Percentiles rank a stretch among this genome's conserved stretches.
Evolutionary conservation across 371 early-diverging fungal genomes (phyloP).

Genomic region (Syncephalastrum contaminatum): DNA sequence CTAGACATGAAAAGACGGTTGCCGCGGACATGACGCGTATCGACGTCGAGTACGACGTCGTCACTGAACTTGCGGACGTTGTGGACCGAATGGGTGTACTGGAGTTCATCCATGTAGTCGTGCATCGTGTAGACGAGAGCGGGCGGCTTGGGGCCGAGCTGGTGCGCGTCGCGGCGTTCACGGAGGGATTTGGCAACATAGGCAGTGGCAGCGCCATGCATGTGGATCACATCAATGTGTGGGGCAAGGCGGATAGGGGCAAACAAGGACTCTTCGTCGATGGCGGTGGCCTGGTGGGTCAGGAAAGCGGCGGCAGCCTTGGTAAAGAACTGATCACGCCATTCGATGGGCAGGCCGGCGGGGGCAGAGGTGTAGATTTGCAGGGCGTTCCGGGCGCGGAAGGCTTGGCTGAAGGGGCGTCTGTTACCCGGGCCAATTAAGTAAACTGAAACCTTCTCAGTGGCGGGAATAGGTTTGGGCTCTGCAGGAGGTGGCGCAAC

Average conservation of each 20-base stretch:
- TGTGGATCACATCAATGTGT: slow-evolving; percentile 58
- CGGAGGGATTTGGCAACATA: slow-evolving; percentile 50
- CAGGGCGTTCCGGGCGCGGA: slow-evolving; percentile 33
- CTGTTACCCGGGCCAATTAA: slow-evolving; percentile 54
- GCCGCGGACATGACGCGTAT: slow-evolving; percentile 37
- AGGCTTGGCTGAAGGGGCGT: slow-evolving; percentile 51
- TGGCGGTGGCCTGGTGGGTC: slow-evolving; percentile 43
- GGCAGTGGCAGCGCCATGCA: slow-evolving; percentile 67
- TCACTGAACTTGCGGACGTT: slow-evolving; percentile 55
- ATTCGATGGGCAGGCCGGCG: slow-evolving; percentile 56
- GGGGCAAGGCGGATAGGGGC: slow-evolving; percentile 35
- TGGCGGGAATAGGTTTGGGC: slow-evolving; percentile 13
- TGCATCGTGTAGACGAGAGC: slow-evolving; percentile 67
- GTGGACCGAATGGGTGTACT: slow-evolving; percentile 51
- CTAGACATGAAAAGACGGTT: slow-evolving; percentile 57
- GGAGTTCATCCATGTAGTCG: slow-evolving; percentile 62
- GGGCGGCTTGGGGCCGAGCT: slow-evolving; percentile 44
- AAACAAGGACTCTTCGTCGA: slow-evolving; percentile 57
- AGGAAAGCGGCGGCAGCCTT: slow-evolving; percentile 62
- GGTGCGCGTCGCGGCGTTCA: slow-evolving; percentile 24
- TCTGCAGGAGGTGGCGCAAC: slow-evolving; percentile 10
- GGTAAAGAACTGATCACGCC: slow-evolving; percentile 63
- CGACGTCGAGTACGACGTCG: slow-evolving; percentile 5
- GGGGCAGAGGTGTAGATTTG: slow-evolving; percentile 51
- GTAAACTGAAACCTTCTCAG: slow-evolving; percentile 41